phyloP scores from a whole-genome alignment of 2,329 filamentous ascomycete species.

The Aspergillus ustus region DNA sequence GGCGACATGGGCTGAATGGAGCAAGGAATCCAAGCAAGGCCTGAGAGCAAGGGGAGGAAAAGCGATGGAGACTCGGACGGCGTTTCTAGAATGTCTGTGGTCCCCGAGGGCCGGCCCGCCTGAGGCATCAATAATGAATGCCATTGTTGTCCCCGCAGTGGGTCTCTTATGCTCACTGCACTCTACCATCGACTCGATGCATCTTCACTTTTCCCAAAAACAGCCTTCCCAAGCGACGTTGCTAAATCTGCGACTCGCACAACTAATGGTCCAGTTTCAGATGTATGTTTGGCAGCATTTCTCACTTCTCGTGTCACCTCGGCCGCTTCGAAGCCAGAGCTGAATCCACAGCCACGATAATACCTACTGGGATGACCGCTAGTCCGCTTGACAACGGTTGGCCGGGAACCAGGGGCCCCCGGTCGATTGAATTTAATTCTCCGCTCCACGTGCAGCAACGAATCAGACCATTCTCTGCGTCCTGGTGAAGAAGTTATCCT shows the following conservation, averaged over 20 bases:
- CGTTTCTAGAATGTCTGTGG: background rate
- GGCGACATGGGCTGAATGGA: background rate
- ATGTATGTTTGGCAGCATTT: conserved; percentile 3
- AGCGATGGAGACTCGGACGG: background rate
- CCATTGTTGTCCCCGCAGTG: background rate
- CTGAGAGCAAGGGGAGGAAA: background rate
- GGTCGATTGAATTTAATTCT: background rate
- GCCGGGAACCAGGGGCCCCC: background rate
- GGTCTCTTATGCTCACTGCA: too few relatives aligned
- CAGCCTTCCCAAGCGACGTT: background rate
- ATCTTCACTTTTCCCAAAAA: background rate
- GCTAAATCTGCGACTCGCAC: background rate
- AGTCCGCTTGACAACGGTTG: background rate
- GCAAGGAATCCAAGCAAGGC: background rate
- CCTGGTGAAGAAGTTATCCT: background rate
- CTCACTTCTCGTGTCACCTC: conserved; percentile 3
- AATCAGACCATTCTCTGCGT: background rate
- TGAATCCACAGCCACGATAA: conserved; percentile 11
- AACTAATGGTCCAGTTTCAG: background rate
- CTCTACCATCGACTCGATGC: background rate
- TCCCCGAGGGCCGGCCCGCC: background rate
- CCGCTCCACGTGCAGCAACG: background rate
- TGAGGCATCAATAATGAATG: background rate
- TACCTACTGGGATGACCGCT: background rate
- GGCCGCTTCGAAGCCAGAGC: conserved; percentile 6